Percentiles rank a stretch among this genome's conserved stretches.
These are phyloP conservation scores for Cryomyces minteri DNA, from an alignment of 495 filamentous ascomycete species.

Conservation along the genomic window DNA sequence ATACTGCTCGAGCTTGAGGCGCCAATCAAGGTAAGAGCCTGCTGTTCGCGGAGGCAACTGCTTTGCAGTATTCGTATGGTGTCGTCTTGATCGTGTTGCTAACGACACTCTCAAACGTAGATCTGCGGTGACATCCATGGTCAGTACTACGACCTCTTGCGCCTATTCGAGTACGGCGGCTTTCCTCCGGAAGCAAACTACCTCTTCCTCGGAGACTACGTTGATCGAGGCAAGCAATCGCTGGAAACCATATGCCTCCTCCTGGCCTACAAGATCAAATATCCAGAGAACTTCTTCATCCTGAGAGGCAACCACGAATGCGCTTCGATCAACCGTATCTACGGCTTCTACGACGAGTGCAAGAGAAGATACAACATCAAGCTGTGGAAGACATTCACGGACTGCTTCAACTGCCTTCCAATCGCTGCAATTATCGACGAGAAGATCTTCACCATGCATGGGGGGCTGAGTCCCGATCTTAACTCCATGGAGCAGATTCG, in stretches of 20 bases:
- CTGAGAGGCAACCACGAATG: conserved; percentile 98
- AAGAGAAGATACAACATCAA: conserved; percentile 99
- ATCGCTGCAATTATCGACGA: conserved; percentile 99
- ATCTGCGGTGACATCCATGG: conserved; percentile 99
- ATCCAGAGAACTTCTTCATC: conserved; percentile 99
- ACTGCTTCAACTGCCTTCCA: conserved; percentile 98
- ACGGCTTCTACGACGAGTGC: conserved; percentile 99
- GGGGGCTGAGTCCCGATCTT: conserved; percentile 87
- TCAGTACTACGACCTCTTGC: conserved; percentile 96
- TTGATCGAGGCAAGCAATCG: conserved; percentile 98
- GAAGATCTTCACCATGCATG: conserved; percentile 99
- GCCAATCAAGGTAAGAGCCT: conserved; percentile 73
- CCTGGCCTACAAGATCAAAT: conserved; percentile 99
- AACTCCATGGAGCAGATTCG: conserved; percentile 99
- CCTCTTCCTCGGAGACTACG: conserved; percentile 97
- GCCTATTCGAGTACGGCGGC: conserved; percentile 95
- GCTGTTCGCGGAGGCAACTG: background rate
- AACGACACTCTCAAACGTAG: conserved; percentile 23
- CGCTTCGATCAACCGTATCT: conserved; percentile 99
- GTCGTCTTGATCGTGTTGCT: background rate
- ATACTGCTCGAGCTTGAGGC: conserved; percentile 95
- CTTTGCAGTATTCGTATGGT: background rate
- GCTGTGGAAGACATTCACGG: conserved; percentile 99
- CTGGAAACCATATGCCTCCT: conserved; percentile 98
- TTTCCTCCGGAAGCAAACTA: conserved; percentile 99